These are phyloP conservation scores for Oidiodendron maius DNA, from an alignment of 495 filamentous ascomycete species.

Conservation along the genomic window DNA sequence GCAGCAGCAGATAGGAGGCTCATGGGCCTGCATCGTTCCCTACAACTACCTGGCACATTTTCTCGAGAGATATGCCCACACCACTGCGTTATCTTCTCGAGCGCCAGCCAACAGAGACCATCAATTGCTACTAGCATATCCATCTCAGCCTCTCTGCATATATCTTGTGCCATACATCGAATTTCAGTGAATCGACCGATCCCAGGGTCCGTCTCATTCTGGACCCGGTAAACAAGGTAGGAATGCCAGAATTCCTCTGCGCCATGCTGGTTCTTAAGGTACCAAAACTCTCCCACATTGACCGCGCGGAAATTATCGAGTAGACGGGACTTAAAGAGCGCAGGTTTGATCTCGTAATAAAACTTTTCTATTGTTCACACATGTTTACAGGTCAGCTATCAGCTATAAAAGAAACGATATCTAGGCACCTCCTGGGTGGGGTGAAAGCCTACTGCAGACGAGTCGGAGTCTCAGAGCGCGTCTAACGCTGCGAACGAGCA, in stretches of 20 bases:
- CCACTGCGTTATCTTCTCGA: too few species aligned
- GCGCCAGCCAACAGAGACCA: constrained; percentile 14
- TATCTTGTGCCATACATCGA: constrained; percentile 4
- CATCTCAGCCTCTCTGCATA: constrained; percentile 6
- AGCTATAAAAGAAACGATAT: not conserved
- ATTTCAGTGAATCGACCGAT: constrained; percentile 9
- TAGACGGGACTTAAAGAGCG: constrained; percentile 14
- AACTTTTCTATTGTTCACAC: constrained; percentile 5
- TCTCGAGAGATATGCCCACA: not conserved
- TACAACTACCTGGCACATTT: not conserved
- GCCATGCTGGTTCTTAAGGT: constrained; percentile 4
- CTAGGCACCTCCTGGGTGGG: not conserved
- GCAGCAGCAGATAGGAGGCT: constrained; percentile 16
- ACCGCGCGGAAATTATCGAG: constrained; percentile 5
- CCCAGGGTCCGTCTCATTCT: constrained; percentile 8
- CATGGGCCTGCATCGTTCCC: not conserved
- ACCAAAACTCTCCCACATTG: not conserved
- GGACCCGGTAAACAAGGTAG: constrained; percentile 16
- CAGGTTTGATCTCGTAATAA: constrained; percentile 8
- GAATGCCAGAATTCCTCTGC: constrained; percentile 15
- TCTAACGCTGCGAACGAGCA: constrained; percentile 7
- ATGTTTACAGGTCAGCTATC: not conserved
- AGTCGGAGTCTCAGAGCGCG: constrained; percentile 13
- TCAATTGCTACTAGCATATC: constrained; percentile 8
- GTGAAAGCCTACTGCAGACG: constrained; percentile 12